Evolutionary conservation across 202 grass and related monocot species (phyloP).

Genomic region (Carex sylvatica): DNA sequence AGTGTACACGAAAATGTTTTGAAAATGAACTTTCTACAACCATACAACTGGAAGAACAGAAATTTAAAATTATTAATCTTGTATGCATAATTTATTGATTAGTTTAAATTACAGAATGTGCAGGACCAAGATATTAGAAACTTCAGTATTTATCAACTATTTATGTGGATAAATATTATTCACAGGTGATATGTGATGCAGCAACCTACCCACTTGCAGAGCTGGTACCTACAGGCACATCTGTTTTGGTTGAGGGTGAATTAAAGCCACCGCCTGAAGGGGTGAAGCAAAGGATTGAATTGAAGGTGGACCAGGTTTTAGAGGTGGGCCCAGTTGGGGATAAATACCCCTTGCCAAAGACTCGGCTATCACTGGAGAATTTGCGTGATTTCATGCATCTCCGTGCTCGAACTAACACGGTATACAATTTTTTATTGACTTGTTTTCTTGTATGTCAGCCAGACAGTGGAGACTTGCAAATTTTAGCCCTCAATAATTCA

Average conservation of each 20-base stretch:
- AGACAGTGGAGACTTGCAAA: neutral
- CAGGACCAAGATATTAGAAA: neutral
- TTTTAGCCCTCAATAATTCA: neutral
- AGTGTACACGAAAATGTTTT: neutral
- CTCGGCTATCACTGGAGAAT: conserved; percentile 71
- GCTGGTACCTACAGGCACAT: conserved; percentile 76
- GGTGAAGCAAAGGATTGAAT: conserved; percentile 74
- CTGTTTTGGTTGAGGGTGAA: conserved; percentile 71
- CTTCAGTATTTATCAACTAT: neutral
- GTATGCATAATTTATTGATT: neutral
- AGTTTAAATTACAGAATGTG: neutral
- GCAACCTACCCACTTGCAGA: conserved; percentile 45
- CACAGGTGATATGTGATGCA: conserved; percentile 55
- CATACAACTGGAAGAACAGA: neutral
- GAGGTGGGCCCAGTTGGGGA: conserved; percentile 72
- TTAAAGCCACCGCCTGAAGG: conserved; percentile 72
- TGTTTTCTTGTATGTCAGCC: neutral
- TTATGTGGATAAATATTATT: neutral
- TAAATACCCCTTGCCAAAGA: conserved; percentile 78
- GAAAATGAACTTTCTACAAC: neutral
- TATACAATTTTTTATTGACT: conserved; percentile 16
- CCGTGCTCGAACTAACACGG: conserved; percentile 80
- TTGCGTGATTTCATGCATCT: conserved; percentile 78
- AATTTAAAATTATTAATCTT: neutral
- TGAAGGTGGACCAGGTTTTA: conserved; percentile 56